phyloP scores from a whole-genome alignment of 1,284 basidiomycete species.

The Pascua guehoae region DNA sequence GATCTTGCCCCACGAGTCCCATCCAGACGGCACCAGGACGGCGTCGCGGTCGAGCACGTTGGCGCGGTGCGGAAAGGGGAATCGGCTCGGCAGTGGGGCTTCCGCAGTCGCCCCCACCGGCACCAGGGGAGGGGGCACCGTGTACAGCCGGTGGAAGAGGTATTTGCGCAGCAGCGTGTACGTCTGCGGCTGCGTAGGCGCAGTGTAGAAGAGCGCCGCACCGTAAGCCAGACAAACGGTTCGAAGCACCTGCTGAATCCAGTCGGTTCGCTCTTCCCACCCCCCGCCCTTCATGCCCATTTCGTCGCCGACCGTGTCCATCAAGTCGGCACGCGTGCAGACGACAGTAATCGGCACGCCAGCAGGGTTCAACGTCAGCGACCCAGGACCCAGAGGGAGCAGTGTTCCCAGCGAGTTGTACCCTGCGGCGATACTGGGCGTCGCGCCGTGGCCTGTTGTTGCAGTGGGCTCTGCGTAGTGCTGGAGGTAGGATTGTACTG shows the following conservation, averaged over 20 bases:
- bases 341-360: slow-evolving; percentile 86
- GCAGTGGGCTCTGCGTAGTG: slow-evolving; percentile 78
- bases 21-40: slow-evolving; percentile 87
- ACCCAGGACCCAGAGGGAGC: slow-evolving; percentile 72
- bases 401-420: slow-evolving; percentile 38
- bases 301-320: slow-evolving; percentile 69
- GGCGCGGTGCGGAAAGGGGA: slow-evolving; percentile 79
- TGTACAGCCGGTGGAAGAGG: slow-evolving; percentile 78
- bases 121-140: slow-evolving; percentile 37
- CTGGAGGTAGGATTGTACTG: slow-evolving; percentile 83
- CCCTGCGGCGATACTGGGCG: slow-evolving; percentile 19
- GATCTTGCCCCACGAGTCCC: slow-evolving; percentile 98
- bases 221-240: slow-evolving; percentile 92
- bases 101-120: slow-evolving; percentile 5
- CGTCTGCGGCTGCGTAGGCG: slow-evolving; percentile 68
- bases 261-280: slow-evolving; percentile 95
- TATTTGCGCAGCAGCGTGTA: slow-evolving; percentile 79
- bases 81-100: slow-evolving; percentile 57
- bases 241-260: slow-evolving; percentile 87
- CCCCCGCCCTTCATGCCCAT: slow-evolving; percentile 60
- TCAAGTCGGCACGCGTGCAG: slow-evolving; percentile 86
- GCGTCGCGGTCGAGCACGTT: slow-evolving; percentile 90
- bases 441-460: slow-evolving; percentile 27
- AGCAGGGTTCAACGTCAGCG: slow-evolving; percentile 71
- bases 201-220: slow-evolving; percentile 86